These are phyloP conservation scores for Thalassiosira exigua DNA, from an alignment of 352 stramenopile genomes.

Conservation along the genomic window DNA sequence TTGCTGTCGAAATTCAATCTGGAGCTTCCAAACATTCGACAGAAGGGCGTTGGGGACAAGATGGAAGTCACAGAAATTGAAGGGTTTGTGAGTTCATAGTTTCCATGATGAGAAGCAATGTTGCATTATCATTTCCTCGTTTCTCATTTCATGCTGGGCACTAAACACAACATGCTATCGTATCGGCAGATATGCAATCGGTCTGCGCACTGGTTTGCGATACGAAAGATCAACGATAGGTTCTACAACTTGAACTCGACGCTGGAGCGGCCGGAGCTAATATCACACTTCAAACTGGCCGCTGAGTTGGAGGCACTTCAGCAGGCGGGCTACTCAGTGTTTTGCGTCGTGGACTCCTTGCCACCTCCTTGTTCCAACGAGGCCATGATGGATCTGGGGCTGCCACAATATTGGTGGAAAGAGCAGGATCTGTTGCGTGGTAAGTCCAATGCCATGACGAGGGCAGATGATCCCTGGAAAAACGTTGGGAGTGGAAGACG, in stretches of 20 bases:
- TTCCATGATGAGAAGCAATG: too few relatives aligned
- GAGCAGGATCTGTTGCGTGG: conserved; percentile 72
- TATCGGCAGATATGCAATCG: conserved; percentile 65
- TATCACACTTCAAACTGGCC: conserved; percentile 82
- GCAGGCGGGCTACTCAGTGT: conserved; percentile 74
- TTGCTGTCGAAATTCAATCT: conserved; percentile 60
- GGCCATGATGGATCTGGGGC: conserved; percentile 51
- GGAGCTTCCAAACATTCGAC: conserved; percentile 67
- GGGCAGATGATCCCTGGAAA: conserved; percentile 74
- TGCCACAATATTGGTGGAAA: conserved; percentile 81
- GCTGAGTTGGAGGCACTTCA: conserved; percentile 66
- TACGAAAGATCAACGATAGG: conserved; percentile 80
- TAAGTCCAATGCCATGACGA: conserved; percentile 59
- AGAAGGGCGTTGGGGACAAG: conserved; percentile 50
- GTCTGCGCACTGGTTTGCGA: conserved; percentile 82
- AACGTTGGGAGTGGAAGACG: conserved; percentile 72
- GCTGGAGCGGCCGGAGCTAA: conserved; percentile 65
- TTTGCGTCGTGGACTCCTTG: conserved; percentile 67
- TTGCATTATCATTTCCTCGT: too few relatives aligned
- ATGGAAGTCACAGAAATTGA: conserved; percentile 73
- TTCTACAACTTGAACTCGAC: conserved; percentile 85
- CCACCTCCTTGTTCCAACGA: conserved; percentile 62
- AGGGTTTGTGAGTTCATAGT: conserved; percentile 63
- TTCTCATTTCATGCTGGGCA: too few relatives aligned
- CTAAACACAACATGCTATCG: too few relatives aligned